A percentile compares a stretch with the other conserved stretches of the same genome.
These are phyloP conservation scores for Rutstroemia sp. DNA, from an alignment of 2,329 filamentous ascomycete species.

Conservation along the genomic window DNA sequence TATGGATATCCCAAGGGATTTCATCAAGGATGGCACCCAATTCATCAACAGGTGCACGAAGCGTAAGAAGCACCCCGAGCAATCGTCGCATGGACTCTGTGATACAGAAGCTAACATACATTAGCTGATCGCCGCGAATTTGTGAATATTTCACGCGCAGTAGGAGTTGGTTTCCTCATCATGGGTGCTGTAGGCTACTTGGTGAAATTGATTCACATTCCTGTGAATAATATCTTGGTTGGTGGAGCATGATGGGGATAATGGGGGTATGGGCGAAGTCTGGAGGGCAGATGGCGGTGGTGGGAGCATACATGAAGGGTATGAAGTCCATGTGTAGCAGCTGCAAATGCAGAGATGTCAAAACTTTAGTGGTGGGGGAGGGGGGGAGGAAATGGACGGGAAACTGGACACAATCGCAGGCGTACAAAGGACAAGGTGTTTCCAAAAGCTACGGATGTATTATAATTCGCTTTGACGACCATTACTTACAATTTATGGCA, in stretches of 20 bases:
- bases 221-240: slow-evolving; percentile 46
- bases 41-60: slow-evolving; percentile 39
- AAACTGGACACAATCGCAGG: neutral
- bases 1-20: slow-evolving; percentile 45
- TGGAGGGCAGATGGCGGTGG: neutral
- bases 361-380: neutral
- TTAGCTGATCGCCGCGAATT: slow-evolving; percentile 34
- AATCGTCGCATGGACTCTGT: too few species aligned
- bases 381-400: neutral
- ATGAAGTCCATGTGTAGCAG: neutral
- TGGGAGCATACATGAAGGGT: neutral
- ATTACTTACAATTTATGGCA: neutral
- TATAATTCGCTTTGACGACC: slow-evolving; percentile 5
- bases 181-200: slow-evolving; percentile 47
- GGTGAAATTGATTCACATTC: slow-evolving; percentile 46
- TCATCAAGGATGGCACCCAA: slow-evolving; percentile 36
- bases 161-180: slow-evolving; percentile 44
- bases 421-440: slow-evolving; percentile 6
- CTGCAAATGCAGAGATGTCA: too few species aligned
- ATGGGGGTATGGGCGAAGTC: slow-evolving; percentile 15
- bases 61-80: slow-evolving; percentile 27
- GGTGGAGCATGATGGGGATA: slow-evolving; percentile 31
- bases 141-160: slow-evolving; percentile 42
- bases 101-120: neutral
- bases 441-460: slow-evolving; percentile 8